A percentile compares a stretch with the other conserved stretches of the same genome.
These are phyloP conservation scores for Trichoderma polysporum DNA, from an alignment of 2,329 filamentous ascomycete genomes.

Conservation along the genomic window DNA sequence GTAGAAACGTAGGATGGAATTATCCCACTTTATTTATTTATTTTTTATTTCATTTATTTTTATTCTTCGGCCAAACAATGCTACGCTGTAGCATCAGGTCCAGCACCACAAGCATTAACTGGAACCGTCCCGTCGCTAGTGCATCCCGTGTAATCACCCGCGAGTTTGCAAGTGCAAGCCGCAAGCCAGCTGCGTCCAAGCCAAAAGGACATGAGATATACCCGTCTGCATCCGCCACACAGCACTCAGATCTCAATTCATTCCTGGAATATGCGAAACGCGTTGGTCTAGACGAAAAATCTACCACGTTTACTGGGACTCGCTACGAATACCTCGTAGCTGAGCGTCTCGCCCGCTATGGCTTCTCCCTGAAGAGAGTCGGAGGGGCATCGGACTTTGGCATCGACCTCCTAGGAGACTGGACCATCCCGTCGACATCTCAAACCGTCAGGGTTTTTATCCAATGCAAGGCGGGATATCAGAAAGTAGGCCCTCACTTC, in stretches of 20 bases:
- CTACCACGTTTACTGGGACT: constrained; percentile 68
- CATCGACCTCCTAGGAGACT: constrained; percentile 72
- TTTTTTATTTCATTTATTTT: no score
- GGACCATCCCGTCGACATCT: constrained; percentile 51
- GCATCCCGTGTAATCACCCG: not conserved
- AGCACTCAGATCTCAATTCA: constrained; percentile 63
- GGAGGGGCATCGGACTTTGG: constrained; percentile 68
- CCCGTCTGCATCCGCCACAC: no score
- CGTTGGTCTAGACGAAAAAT: constrained; percentile 52
- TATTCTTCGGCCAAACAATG: not conserved
- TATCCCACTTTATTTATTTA: not conserved
- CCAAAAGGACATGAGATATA: not conserved
- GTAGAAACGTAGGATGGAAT: not conserved
- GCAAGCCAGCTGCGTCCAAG: not conserved
- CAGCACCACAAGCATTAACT: not conserved
- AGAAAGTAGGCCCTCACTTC: constrained; percentile 55
- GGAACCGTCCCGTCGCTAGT: not conserved
- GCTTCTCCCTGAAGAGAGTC: constrained; percentile 64
- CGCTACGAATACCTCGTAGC: constrained; percentile 73
- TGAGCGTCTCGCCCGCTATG: constrained; percentile 54
- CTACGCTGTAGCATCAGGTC: not conserved
- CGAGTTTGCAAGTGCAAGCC: not conserved
- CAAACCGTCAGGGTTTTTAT: constrained; percentile 48
- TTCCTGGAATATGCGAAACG: constrained; percentile 65
- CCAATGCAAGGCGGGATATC: constrained; percentile 68